phyloP scores from a whole-genome alignment of 2,329 filamentous ascomycete genomes.

The Ustulina deusta region DNA sequence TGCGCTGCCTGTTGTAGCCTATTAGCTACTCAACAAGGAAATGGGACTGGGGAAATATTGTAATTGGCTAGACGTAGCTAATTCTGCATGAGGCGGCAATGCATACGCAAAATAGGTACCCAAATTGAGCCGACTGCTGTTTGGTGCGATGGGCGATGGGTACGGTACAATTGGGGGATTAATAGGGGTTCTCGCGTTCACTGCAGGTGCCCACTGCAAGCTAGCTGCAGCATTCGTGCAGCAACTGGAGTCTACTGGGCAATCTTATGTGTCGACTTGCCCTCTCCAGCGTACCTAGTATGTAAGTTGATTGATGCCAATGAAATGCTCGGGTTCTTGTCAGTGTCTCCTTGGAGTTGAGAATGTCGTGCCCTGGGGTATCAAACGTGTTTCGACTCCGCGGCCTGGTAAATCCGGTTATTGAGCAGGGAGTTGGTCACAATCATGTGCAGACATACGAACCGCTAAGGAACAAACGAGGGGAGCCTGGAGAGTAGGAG shows the following conservation, averaged over 20 bases:
- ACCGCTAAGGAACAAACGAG: slow-evolving; percentile 11
- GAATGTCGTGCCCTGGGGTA: slow-evolving; percentile 11
- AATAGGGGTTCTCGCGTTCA: slow-evolving; percentile 1
- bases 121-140: slow-evolving; percentile 1
- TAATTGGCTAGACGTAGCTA: slow-evolving; percentile 9
- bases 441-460: slow-evolving; percentile 2
- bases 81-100: slow-evolving; percentile 14
- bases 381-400: slow-evolving; percentile 34
- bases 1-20: not conserved
- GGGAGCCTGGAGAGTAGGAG: slow-evolving; percentile 13
- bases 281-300: slow-evolving; percentile 18
- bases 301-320: slow-evolving; percentile 5
- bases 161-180: no score
- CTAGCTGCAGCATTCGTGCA: not conserved
- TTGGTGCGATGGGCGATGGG: not conserved
- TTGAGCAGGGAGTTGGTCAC: not conserved
- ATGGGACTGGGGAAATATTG: not conserved
- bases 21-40: not conserved
- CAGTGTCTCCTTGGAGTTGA: not conserved
- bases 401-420: slow-evolving; percentile 34
- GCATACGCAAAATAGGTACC: slow-evolving; percentile 8
- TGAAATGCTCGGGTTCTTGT: not conserved
- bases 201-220: not conserved
- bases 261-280: not conserved
- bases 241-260: not conserved